Conservation (phyloP, 768 basidiomycete species). For the Boletus patriciae region DNA sequence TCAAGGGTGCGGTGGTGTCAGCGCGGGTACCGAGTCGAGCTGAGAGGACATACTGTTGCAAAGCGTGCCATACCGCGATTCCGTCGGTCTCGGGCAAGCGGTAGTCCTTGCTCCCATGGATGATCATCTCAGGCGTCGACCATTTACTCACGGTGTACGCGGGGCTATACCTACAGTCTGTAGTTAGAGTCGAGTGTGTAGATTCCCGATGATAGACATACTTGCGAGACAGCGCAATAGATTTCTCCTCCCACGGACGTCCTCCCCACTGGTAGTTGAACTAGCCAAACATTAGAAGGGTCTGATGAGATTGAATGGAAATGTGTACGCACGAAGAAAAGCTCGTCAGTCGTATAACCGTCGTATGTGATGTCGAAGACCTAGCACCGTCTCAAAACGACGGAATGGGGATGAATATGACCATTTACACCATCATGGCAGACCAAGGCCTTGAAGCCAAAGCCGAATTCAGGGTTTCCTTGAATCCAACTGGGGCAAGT, state of each 20-base stretch:
- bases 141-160: slow-evolving; percentile 79
- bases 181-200: background rate
- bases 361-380: slow-evolving; percentile 77
- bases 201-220: slow-evolving; percentile 29
- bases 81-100: slow-evolving; percentile 84
- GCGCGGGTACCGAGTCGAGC: background rate
- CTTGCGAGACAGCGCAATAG: slow-evolving; percentile 56
- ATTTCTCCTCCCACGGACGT: slow-evolving; percentile 68
- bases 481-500: slow-evolving; percentile 77
- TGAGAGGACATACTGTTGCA: slow-evolving; percentile 61
- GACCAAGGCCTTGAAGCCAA: slow-evolving; percentile 88
- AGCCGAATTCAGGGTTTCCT: slow-evolving; percentile 85
- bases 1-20: background rate
- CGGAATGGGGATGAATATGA: background rate
- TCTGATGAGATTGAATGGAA: background rate
- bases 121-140: slow-evolving; percentile 80
- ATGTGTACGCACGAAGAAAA: slow-evolving; percentile 71
- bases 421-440: slow-evolving; percentile 83
- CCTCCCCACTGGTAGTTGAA: slow-evolving; percentile 89
- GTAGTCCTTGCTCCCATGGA: slow-evolving; percentile 89
- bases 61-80: slow-evolving; percentile 79
- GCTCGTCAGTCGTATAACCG: slow-evolving; percentile 88
- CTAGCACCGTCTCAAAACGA: slow-evolving; percentile 32
- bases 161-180: slow-evolving; percentile 61
- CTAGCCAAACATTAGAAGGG: slow-evolving; percentile 36